Base-by-base conservation (phyloP, 805 yeast genomes). In the Kodamaea leandrae region DNA sequence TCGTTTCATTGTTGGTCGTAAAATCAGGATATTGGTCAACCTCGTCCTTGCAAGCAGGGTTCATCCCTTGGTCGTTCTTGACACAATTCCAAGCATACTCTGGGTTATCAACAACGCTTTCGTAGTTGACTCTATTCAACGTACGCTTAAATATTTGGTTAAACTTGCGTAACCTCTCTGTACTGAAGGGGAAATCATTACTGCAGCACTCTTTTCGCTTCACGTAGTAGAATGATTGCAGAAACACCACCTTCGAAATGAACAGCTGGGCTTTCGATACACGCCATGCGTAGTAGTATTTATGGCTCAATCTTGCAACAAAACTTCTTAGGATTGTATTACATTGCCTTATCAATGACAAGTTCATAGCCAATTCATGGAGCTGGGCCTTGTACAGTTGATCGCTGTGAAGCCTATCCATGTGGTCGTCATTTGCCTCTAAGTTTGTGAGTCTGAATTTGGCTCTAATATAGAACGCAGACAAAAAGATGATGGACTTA, bases 261-360 rank as follows among this genome's bases (percentile, higher is more conserved):
- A 64, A 70, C 4, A 57, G 57, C 38, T 75, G 77, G 0, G 85
- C 82, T 50, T 80, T 82, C 26, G 77, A 68, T 54, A 83, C 71
- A 59, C 84, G 74, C 80, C 82, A 80, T 2, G 88, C 84, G 53
- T 80, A 81, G 43, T 78, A 79, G 53, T 81, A 83, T 47, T 78
- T 70, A 18, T 63, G 67, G 15, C 86, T 77, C 25, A 83, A 59
- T 28, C 68, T 66, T 14, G 62, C 25, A 16, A 48, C 21, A 20
- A 41, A 41, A 4, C 40, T 42, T 16, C 43, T 24, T 36, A 43
- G 44, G 4, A 43, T 29, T 21, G 18, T 21, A 8, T 32, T 23
- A 9, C 43, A 32, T 6, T 15, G 32, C 2, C 28, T 41, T 4
- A 43, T 10, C 26, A 38, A 32, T 2, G 18, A 25, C 24, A 18